phyloP scores from a whole-genome alignment of 768 basidiomycete species.

The Russula dissimulans region DNA sequence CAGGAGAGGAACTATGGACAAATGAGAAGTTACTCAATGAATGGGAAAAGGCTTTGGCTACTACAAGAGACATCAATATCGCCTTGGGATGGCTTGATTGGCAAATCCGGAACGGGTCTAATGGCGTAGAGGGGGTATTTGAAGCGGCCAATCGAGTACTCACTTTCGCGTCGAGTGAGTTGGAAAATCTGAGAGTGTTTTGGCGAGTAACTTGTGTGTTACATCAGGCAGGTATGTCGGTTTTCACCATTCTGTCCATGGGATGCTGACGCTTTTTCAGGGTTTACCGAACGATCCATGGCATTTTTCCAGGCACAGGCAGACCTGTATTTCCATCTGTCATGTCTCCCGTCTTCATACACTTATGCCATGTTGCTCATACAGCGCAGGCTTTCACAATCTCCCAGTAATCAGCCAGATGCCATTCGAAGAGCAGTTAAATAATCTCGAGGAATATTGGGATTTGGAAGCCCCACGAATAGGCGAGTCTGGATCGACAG shows the following conservation, averaged over 20 bases:
- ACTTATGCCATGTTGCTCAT: background rate
- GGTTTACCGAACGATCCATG: conserved; percentile 62
- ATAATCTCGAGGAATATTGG: conserved; percentile 73
- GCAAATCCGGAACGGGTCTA: conserved; percentile 42
- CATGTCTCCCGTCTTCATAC: background rate
- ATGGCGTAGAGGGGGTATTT: conserved; percentile 45
- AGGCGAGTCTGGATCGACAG: conserved; percentile 55
- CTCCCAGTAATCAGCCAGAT: conserved; percentile 38
- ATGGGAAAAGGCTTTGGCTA: conserved; percentile 63
- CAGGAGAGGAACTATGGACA: conserved; percentile 67
- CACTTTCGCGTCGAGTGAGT: conserved; percentile 36
- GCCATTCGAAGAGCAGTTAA: conserved; percentile 42
- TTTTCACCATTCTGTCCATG: conserved; percentile 7
- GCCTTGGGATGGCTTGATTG: conserved; percentile 80
- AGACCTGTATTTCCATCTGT: conserved; percentile 51
- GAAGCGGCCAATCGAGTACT: conserved; percentile 43
- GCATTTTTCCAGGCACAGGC: conserved; percentile 79
- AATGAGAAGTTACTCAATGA: conserved; percentile 44
- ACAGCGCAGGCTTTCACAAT: conserved; percentile 45
- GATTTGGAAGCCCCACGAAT: conserved; percentile 72
- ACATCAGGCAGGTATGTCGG: conserved; percentile 51
- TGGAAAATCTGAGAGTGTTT: conserved; percentile 49
- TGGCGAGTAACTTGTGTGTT: conserved; percentile 62
- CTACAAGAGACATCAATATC: conserved; percentile 43
- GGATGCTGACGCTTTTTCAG: conserved; percentile 29